A percentile compares a stretch with the other conserved stretches of the same genome.
Conservation (phyloP, 495 filamentous ascomycete genomes). For the Astrothelium subdiscretum region DNA sequence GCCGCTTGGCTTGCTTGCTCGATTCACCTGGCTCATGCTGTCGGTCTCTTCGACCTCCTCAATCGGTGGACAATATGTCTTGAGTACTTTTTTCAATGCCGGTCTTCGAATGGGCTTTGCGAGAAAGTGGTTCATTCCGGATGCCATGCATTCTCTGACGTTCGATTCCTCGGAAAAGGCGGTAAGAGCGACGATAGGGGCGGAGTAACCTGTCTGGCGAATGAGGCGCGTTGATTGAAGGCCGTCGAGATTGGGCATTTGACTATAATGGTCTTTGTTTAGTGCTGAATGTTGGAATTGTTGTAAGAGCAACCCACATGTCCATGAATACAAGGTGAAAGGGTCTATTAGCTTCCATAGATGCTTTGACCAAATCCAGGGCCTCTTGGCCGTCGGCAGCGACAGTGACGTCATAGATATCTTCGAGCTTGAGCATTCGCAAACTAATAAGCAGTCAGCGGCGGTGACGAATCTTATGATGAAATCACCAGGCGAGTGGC, state of each 20-base stretch:
- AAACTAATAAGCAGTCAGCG: constrained; percentile 16
- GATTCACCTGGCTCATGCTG: neutral
- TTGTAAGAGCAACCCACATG: no score
- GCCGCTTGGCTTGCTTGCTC: constrained; percentile 6
- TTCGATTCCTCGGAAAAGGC: constrained; percentile 88
- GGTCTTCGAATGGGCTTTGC: constrained; percentile 76
- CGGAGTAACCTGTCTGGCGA: constrained; percentile 71
- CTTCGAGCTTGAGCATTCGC: constrained; percentile 60
- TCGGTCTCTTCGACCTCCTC: constrained; percentile 36
- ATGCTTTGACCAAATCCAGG: constrained; percentile 69
- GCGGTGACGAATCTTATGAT: neutral
- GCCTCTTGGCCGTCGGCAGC: constrained; percentile 74
- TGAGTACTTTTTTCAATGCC: constrained; percentile 74
- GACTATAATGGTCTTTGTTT: constrained; percentile 17
- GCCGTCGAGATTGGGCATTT: constrained; percentile 91
- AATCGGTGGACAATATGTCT: constrained; percentile 49
- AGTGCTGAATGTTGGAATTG: neutral
- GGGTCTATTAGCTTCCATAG: constrained; percentile 56
- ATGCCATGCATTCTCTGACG: constrained; percentile 45
- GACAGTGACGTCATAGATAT: constrained; percentile 43
- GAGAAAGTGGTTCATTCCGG: constrained; percentile 39
- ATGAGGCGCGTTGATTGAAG: constrained; percentile 81
- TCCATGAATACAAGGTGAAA: constrained; percentile 94
- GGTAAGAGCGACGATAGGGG: constrained; percentile 83
- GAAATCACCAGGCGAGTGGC: neutral